Base-by-base conservation (phyloP, 495 filamentous ascomycete species). In the Penicillium crystallinum region DNA sequence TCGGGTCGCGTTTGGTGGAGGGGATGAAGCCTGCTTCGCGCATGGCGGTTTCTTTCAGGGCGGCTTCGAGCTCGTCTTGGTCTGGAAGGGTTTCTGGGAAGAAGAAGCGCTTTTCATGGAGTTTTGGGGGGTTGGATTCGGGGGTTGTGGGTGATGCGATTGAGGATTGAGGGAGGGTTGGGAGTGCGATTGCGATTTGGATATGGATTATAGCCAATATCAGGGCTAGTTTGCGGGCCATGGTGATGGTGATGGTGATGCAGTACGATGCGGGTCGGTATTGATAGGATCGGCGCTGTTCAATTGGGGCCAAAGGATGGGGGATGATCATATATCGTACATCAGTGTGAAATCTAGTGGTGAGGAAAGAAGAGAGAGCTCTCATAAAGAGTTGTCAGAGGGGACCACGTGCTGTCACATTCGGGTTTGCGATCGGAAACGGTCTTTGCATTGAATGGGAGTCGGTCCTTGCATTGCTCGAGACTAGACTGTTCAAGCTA, bases 41-140 rank as follows among this genome's bases (percentile, higher is more conserved):
- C 45, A 61, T 44, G 8, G 54, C 35, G 7, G 34, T 39, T 15
- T 50, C 48, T 14, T n/a, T 40, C 29, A 56, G 14, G 7, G 22
- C 21, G 6, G 23, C 45, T 27, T 47, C 49, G 33, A 61, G 34
- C 41, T 61, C 58, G 1, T 51, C 41, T 9, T 53, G 38, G 18
- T 63, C 61, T 1, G 52, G 55, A 0, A 61, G 17, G 4, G 58
- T 61, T 18, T 63, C 61, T 4, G 54, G 57, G 34, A 61, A 61
- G 30, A 55, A 63, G 27, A 52, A 61, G 12, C 54, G 49, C 45
- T 44, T 60, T 47, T 50, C 36, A 14, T 38, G 34, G 12, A 35
- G 33, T 14, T 57, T 21, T 22, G 47, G 53, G 40, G 49, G 21
- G n/a, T 39, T 6, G 17, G 29, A 39, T 25, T 22, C 9, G 23